Base-by-base conservation (phyloP, 345 rosid genomes). In the Hevea brasiliensis region DNA sequence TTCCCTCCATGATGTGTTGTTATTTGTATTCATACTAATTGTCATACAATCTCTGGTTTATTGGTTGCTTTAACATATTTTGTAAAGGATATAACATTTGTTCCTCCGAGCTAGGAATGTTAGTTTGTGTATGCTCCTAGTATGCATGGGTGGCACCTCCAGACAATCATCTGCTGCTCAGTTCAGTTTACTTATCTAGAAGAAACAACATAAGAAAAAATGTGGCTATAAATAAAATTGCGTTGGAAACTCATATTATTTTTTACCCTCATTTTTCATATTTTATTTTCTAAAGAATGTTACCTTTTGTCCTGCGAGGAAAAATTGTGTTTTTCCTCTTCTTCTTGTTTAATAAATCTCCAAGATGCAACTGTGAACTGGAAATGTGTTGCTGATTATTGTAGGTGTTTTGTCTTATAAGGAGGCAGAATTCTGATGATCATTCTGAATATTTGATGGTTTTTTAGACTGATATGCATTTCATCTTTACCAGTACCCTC, bases 401-500 rank as follows among this genome's bases (percentile, higher is more conserved):
- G 6, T n/a, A 37, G 51, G n/a, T 47, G 37, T 10, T 47, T 32
- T 58, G 26, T 57, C 32, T 65, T n/a, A 29, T 29, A 18, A 53
- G 23, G 26, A 44, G 20, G 35, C 45, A 72, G 13, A 21, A 21
- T 32, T 51, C 27, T 8, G 45, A 41, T 42, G 42, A 21, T 61
- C 23, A 32, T 15, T 24, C 62, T 29, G 21, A 20, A 17, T 1
- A 51, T 20, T 61, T 24, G 45, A 50, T 50, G 24, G 23, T 21
- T 26, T 62, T 51, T 3, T 32, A 32, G 37, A 32, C 37, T 32
- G 37, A 32, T 42, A 37, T 67, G 23, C 70, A 71, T 72, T 65
- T 72, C 76, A 70, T 21, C 47, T 45, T 80, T 69, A 32, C 35
- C 94, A 96, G 99, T 89, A 89, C 69, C 89, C 96, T 74, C 92